Conservation (phyloP, 1,284 basidiomycete genomes). For the Pterulicium gracile region DNA sequence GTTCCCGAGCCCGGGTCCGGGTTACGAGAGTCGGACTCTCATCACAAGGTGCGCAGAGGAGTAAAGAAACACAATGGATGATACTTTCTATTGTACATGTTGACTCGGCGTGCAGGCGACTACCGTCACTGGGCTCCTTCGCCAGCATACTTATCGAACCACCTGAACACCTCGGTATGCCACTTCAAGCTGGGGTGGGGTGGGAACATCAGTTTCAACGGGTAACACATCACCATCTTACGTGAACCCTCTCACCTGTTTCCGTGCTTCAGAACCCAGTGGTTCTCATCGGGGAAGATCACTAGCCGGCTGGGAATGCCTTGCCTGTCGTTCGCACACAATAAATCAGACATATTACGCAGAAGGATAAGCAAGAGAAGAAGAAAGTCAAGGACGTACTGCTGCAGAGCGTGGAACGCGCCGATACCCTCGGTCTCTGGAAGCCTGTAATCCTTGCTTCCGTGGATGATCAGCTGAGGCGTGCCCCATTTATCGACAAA, state of each 20-base stretch:
- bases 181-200: constrained; percentile 50
- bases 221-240: not conserved
- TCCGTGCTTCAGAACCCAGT: constrained; percentile 75
- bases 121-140: constrained; percentile 11
- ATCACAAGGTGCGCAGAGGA: too few species aligned
- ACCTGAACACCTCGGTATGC: constrained; percentile 83
- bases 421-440: constrained; percentile 77
- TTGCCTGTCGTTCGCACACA: constrained; percentile 30
- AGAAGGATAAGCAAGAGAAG: constrained; percentile 5
- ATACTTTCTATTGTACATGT: too few species aligned
- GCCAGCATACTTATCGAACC: constrained; percentile 72
- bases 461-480: constrained; percentile 77
- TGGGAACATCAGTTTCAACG: not conserved
- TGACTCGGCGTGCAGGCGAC: too few species aligned
- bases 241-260: constrained; percentile 39
- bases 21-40: too few species aligned
- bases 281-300: constrained; percentile 90
- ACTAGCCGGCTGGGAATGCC: constrained; percentile 75
- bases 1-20: too few species aligned
- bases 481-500: constrained; percentile 79
- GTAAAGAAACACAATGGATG: too few species aligned
- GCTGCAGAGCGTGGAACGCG: constrained; percentile 71
- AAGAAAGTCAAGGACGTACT: constrained; percentile 35
- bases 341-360: constrained; percentile 13
- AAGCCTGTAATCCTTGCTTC: constrained; percentile 79